phyloP scores from a whole-genome alignment of 2,329 filamentous ascomycete species.

The Penicillium janthinellum region DNA sequence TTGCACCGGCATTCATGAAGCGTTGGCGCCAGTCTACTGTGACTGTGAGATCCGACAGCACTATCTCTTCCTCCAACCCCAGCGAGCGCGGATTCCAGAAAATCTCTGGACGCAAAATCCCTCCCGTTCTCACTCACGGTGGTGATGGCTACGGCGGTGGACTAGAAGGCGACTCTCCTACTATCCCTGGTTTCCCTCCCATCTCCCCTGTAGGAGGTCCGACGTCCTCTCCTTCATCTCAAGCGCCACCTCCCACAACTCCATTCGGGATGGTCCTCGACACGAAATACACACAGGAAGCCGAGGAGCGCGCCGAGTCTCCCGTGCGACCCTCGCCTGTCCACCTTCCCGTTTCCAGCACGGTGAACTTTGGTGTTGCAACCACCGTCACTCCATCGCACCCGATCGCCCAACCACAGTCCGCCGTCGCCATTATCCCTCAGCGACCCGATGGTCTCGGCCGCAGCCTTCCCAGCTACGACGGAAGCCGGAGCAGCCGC shows the following conservation, averaged over 20 bases:
- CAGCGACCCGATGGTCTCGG: constrained; percentile 44
- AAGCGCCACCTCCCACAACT: constrained; percentile 31
- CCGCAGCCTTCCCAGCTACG: constrained; percentile 44
- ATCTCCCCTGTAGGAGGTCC: constrained; percentile 29
- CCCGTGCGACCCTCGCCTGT: constrained; percentile 48
- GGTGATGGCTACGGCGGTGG: constrained; percentile 50
- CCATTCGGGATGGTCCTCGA: constrained; percentile 37
- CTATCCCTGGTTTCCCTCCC: constrained; percentile 27
- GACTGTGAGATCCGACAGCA: constrained; percentile 39
- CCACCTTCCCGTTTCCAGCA: constrained; percentile 45
- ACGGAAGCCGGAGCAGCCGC: constrained; percentile 50
- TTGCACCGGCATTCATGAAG: constrained; percentile 43
- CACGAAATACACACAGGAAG: constrained; percentile 35
- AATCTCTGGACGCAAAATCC: constrained; percentile 52
- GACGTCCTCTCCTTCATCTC: constrained; percentile 23
- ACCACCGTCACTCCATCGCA: constrained; percentile 30
- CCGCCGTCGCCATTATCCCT: constrained; percentile 28
- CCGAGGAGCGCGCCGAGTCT: constrained; percentile 30
- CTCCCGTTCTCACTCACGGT: constrained; percentile 49
- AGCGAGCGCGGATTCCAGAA: constrained; percentile 54
- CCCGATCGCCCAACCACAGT: constrained; percentile 29
- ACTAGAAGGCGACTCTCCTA: constrained; percentile 36
- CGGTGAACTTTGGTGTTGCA: constrained; percentile 30
- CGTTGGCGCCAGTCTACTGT: constrained; percentile 44
- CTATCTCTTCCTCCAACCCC: constrained; percentile 34